These are phyloP conservation scores for Cavenderia fasciculata DNA, from an alignment of 78 protist genomes.

Conservation along the genomic window DNA sequence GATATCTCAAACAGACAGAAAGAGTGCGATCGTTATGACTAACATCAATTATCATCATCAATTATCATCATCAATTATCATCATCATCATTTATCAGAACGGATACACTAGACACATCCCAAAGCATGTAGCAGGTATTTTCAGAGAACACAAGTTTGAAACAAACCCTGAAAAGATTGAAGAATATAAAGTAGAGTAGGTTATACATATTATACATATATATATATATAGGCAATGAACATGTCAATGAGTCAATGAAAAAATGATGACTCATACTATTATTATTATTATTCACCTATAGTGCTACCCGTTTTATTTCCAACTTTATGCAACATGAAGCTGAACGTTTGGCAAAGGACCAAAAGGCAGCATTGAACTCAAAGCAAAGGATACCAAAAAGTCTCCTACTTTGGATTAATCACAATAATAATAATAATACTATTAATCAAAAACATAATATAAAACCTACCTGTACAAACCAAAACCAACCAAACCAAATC, in stretches of 20 bases:
- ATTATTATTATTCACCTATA: not conserved
- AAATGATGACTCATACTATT: not conserved
- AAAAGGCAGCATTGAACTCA: not conserved
- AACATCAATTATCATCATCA: too few species aligned
- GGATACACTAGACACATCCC: slow-evolving; percentile 28
- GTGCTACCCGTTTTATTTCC: slow-evolving; percentile 61
- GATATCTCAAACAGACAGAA: too few species aligned
- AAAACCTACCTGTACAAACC: too few species aligned
- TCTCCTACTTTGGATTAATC: slow-evolving; percentile 33
- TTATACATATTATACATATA: not conserved
- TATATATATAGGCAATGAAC: too few species aligned
- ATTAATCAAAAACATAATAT: too few species aligned
- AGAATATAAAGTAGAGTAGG: slow-evolving; percentile 62
- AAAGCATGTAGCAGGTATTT: not conserved
- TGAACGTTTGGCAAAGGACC: slow-evolving; percentile 27
- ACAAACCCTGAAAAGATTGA: slow-evolving; percentile 40
- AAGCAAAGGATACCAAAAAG: slow-evolving; percentile 4
- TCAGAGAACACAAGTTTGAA: slow-evolving; percentile 34
- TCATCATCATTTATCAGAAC: slow-evolving; percentile 21
- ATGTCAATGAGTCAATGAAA: not conserved
- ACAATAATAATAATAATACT: not conserved
- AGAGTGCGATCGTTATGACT: too few species aligned
- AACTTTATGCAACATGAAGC: slow-evolving; percentile 78
- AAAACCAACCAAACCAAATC: too few species aligned
- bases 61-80: too few species aligned